Conservation (phyloP, 1,284 basidiomycete genomes). For the Sutorius eximius region DNA sequence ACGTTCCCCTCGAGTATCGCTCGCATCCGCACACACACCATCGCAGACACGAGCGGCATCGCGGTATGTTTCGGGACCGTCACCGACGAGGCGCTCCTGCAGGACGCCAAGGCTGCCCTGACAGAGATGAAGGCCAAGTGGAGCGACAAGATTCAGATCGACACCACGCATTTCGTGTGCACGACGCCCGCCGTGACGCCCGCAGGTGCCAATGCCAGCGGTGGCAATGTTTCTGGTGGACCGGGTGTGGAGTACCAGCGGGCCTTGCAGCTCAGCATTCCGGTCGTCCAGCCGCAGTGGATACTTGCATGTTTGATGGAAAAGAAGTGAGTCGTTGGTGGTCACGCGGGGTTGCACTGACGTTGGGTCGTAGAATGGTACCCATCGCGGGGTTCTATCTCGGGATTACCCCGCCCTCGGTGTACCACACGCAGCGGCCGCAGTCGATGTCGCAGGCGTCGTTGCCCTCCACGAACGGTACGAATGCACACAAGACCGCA, state of each 20-base stretch:
- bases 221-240: constrained; percentile 42
- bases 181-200: constrained; percentile 78
- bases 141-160: constrained; percentile 92
- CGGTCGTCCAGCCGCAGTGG: constrained; percentile 90
- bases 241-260: constrained; percentile 88
- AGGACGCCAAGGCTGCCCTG: constrained; percentile 77
- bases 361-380: constrained; percentile 63
- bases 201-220: constrained; percentile 55
- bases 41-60: constrained; percentile 91
- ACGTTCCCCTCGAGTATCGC: constrained; percentile 83
- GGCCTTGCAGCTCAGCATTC: constrained; percentile 86
- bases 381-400: constrained; percentile 83
- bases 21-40: constrained; percentile 85
- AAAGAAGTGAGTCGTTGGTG: constrained; percentile 59
- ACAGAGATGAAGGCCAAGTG: constrained; percentile 80
- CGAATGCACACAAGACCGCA: constrained; percentile 37
- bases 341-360: neutral
- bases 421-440: constrained; percentile 50
- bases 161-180: constrained; percentile 95
- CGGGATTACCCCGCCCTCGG: constrained; percentile 58
- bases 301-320: constrained; percentile 82
- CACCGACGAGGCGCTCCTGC: constrained; percentile 71
- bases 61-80: constrained; percentile 90
- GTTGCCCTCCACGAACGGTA: constrained; percentile 41
- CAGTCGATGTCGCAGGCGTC: constrained; percentile 77